Evolutionary conservation across 2,329 filamentous ascomycete genomes (phyloP).

Genomic region (Pseudogymnoascus sp.): DNA sequence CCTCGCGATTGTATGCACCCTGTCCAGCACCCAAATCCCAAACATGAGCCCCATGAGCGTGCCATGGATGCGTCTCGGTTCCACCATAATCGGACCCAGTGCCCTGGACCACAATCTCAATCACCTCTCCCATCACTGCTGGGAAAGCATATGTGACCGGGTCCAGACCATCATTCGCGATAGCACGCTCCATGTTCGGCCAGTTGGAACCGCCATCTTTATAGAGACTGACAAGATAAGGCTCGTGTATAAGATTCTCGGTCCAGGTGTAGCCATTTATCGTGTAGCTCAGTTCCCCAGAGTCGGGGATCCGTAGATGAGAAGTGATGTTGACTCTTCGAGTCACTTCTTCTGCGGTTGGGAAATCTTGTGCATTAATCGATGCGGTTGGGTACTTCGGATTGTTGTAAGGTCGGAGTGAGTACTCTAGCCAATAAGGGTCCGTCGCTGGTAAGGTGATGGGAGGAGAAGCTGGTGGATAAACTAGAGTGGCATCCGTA

Average conservation of each 20-base stretch:
- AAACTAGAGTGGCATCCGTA: slow-evolving; percentile 7
- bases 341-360: slow-evolving; percentile 28
- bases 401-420: slow-evolving; percentile 21
- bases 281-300: slow-evolving; percentile 16
- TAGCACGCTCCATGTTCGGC: slow-evolving; percentile 35
- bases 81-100: slow-evolving; percentile 29
- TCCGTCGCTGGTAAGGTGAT: slow-evolving; percentile 21
- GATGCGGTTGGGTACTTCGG: background rate
- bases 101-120: slow-evolving; percentile 38
- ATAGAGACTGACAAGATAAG: slow-evolving; percentile 40
- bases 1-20: slow-evolving; percentile 35
- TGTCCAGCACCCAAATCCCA: slow-evolving; percentile 39
- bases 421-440: slow-evolving; percentile 28
- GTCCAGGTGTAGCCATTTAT: slow-evolving; percentile 30
- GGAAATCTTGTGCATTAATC: slow-evolving; percentile 17
- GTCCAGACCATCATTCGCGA: slow-evolving; percentile 36
- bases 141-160: slow-evolving; percentile 33
- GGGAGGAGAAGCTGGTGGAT: slow-evolving; percentile 18
- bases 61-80: slow-evolving; percentile 35
- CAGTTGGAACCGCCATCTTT: slow-evolving; percentile 27
- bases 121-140: slow-evolving; percentile 37
- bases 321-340: slow-evolving; percentile 30
- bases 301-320: slow-evolving; percentile 2
- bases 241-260: slow-evolving; percentile 26
- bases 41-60: slow-evolving; percentile 9